Evolutionary conservation across 2,329 filamentous ascomycete species (phyloP), one percentile per base, ranked within the genome.

Genomic region (Chaetomiaceae sp.): DNA sequence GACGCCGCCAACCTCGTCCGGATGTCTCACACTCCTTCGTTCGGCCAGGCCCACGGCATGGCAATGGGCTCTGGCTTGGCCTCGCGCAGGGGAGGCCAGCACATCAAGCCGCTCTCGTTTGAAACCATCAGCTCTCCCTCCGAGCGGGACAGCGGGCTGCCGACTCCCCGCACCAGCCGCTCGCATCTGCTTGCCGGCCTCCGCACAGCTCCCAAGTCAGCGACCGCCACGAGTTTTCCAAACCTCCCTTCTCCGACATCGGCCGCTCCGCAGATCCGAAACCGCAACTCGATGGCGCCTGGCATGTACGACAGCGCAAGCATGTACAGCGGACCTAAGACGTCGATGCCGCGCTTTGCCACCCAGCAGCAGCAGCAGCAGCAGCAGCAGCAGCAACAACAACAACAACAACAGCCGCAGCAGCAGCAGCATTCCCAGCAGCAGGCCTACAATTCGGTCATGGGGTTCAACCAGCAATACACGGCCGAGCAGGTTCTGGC

Each of bases 1-100:
- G 86, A 95, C 91, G 84, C 91, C 81, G 91, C 91, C 79, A 88
- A 89, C 93, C 88, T 95, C 76, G 85, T 89, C 93, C 89, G 94
- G 79, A 97, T 97, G 91, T 87, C 88, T 74, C 91, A 88, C 76
- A 87, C 83, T 75, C 79, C 83, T 68, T n/a, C 29, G 12, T 86
- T 86, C 67, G 72, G 78, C 66, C 75, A 84, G 67, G 74, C 79
- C 64, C 79, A 79, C 67, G 83, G 81, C 59, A 75, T 95, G 59
- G 81, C 83, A 62, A 81, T 88, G 71, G 85, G 89, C 43, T 75
- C 80, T 52, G 87, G 89, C 61, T 86, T 95, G 63, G 88, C 88
- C 54, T 91, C 90, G 20, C 76, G 78, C 60, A 84, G 93, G 56
- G 88, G 94, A 62, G 86, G 88, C 56, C 81, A 87, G 62, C 84